Base-by-base conservation (phyloP, 2,329 filamentous ascomycete genomes). In the Ramichloridium luteum region DNA sequence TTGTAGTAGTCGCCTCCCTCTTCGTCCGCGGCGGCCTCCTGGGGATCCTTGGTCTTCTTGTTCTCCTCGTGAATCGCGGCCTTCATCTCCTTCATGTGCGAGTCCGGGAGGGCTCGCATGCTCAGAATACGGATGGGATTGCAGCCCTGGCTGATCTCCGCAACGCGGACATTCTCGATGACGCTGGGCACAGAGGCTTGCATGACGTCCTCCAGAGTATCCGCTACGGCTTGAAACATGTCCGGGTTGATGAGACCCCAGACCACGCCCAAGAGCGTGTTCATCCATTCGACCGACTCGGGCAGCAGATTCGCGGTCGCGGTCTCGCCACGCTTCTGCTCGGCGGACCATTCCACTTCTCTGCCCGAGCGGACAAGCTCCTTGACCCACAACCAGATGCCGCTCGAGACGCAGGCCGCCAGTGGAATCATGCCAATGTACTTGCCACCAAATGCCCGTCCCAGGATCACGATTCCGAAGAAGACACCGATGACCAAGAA, bases 201-300 rank as follows among this genome's bases (percentile, higher is more conserved):
- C 88, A 96, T 96, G 44, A 96, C 81, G 54, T 96, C 88, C 58
- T 90, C 82, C 4, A 90, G 70, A 9, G 82, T 94, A 52, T 96
- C 90, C n/a, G 86, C 86, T 6, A 94, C 72, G 4, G 74, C 73
- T n/a, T 74, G 65, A 55, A 98, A 90, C 80, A 96, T 92, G 26
- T 96, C 88, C 0, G 90, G 88, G 50, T 96, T 92, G 41, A 94
- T 77, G 3, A 96, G 64, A 1, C 83, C 81, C 90, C 90, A 98
- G 26, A 90, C 68, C 25, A 93, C 72, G 2, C 72, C 73, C 3
- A 96, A 58, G 30, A 90, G 72, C 0, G 82, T 86, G 55, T 98
- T 98, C 71, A 98, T 79, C 90, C 90, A 96, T 53, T 71, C 64
- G 5, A 93, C 86, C 1, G 82, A 92, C 58, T 94, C 88, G 0